Base-by-base conservation (phyloP, 2,329 filamentous ascomycete genomes). In the Exophiala dermatitidis region DNA sequence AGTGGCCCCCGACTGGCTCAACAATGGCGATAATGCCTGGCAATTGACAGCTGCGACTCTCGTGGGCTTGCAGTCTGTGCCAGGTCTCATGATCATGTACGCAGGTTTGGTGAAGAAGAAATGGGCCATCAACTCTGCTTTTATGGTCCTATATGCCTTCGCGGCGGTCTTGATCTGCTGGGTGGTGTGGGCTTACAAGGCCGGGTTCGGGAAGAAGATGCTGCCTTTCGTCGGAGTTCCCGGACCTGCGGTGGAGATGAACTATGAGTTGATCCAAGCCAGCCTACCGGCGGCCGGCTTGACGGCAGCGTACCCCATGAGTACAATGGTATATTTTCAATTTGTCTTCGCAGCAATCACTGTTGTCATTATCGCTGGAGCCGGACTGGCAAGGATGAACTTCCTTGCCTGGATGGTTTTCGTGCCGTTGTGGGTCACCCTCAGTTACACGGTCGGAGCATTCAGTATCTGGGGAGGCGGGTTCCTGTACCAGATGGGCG, bases 321-420 rank as follows among this genome's bases (percentile, higher is more conserved):
- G 70, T 3, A 77, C 74, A 2, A 77, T 77, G 75, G 66, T 77
- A 0, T 78, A 78, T 63, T 77, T 77, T 65, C 75, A 78, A 58
- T 77, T 77, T 58, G 74, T 76, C 44, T 77, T 78, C 63, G 75
- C 74, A 0, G 74, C 74, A 40, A 77, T 77, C 58, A 77, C 75
- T 0, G 60, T 77, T 1, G 68, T 76, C 47, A 72, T 77, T 42
- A 63, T 72, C 50, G 75, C 74, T 0, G 75, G 75, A 3, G 69
- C 72, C 3, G 71, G 71, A 34, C 68, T 78, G 1, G 71, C 73
- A 29, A 68, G 75, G 38, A 77, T 77, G 72, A 77, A 73, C 60
- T 76, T 78, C 60, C 63, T 66, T 6, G 75, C 75, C 33, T 78
- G 75, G 75, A 76, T 77, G 71, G 58, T 76, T 12, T 78, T 76